A percentile compares a stretch with the other conserved stretches of the same genome.
These are phyloP conservation scores for Comarum palustre DNA, from an alignment of 306 rosid genomes.

Conservation along the genomic window DNA sequence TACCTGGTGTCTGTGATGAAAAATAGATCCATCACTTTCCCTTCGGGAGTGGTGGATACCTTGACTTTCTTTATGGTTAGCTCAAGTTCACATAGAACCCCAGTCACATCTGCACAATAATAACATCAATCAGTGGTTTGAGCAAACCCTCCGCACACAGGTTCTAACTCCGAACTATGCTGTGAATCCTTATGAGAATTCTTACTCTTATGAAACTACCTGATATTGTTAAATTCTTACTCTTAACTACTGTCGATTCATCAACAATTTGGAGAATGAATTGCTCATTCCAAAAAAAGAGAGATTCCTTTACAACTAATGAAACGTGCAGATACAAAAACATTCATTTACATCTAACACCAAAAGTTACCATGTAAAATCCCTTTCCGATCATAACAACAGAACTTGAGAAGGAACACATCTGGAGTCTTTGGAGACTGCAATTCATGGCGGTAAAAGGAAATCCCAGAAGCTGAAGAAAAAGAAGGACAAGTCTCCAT, in stretches of 20 bases:
- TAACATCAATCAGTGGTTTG: neutral
- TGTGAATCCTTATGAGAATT: neutral
- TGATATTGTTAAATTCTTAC: neutral
- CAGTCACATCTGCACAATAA: constrained; percentile 67
- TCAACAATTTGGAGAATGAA: neutral
- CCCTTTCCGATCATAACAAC: constrained; percentile 72
- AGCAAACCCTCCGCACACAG: neutral
- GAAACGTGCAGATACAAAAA: constrained; percentile 9
- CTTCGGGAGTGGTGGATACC: constrained; percentile 95
- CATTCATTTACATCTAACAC: too few relatives aligned
- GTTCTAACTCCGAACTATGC: neutral
- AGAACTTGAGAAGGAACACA: constrained; percentile 73
- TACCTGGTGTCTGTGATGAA: constrained; percentile 89
- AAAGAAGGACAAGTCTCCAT: constrained; percentile 80
- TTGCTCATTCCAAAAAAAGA: neutral
- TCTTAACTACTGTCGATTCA: neutral
- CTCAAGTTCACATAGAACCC: constrained; percentile 83
- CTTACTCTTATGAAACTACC: neutral
- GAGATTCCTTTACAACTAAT: neutral
- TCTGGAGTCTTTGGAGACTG: constrained; percentile 69
- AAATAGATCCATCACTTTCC: constrained; percentile 89
- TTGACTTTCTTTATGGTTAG: constrained; percentile 80
- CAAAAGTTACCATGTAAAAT: constrained; percentile 70
- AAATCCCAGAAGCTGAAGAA: constrained; percentile 78
- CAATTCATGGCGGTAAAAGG: constrained; percentile 56